Percentiles rank a stretch among this genome's conserved stretches.
Conservation (phyloP, 73 alveolate species). For the Durusdinium trenchii region DNA sequence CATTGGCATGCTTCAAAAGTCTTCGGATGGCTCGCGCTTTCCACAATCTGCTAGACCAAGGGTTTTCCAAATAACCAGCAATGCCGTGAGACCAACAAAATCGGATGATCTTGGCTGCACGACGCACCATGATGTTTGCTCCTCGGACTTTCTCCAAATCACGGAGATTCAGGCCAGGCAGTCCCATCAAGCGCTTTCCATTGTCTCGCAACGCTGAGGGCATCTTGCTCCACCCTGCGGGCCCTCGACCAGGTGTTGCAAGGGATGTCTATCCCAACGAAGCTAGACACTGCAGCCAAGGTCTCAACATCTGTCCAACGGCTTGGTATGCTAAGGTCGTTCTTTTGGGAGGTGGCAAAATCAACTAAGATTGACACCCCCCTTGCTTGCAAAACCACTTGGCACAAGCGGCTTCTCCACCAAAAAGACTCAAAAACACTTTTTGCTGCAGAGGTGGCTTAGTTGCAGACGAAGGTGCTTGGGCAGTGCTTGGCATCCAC, state of each 20-base stretch:
- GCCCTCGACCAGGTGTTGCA: slow-evolving; percentile 49
- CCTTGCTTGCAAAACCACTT: not conserved
- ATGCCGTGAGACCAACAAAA: not conserved
- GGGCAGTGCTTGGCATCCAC: not conserved
- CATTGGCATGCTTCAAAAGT: no score
- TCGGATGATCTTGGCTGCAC: not conserved
- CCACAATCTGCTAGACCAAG: not conserved
- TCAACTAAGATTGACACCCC: not conserved
- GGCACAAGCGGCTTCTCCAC: not conserved
- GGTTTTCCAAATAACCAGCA: slow-evolving; percentile 31
- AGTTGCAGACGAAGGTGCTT: not conserved
- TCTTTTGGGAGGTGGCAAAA: not conserved
- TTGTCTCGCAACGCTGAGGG: not conserved
- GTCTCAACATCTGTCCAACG: not conserved
- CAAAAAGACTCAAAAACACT: slow-evolving; percentile 3
- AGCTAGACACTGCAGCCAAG: not conserved
- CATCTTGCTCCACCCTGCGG: not conserved
- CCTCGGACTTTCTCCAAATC: not conserved
- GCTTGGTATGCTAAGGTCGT: not conserved
- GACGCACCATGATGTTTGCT: not conserved
- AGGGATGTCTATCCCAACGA: slow-evolving; percentile 25
- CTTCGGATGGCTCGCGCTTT: no score
- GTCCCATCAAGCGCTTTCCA: not conserved
- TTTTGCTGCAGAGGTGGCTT: no score
- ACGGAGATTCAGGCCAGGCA: not conserved